These are phyloP conservation scores for Adiantum capillusveneris DNA, from an alignment of 75 land plant species.

Conservation along the genomic window DNA sequence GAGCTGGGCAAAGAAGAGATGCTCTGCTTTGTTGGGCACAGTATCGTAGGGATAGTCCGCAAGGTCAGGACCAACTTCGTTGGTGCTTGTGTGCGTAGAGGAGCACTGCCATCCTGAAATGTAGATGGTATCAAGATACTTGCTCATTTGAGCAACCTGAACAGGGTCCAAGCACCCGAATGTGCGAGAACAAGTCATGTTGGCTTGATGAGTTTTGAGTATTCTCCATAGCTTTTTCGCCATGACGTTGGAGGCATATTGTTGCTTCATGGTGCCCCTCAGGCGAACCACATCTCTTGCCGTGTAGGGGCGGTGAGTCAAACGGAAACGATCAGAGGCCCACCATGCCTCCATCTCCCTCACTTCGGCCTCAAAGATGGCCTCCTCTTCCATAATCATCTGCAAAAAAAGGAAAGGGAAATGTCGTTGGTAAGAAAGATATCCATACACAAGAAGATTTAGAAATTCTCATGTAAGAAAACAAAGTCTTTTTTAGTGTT, in stretches of 20 bases:
- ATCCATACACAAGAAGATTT: no score
- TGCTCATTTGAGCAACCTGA: conserved; percentile 91
- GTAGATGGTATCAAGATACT: conserved; percentile 75
- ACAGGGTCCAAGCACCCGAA: conserved; percentile 91
- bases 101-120: conserved; percentile 90
- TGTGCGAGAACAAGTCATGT: conserved; percentile 72
- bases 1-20: conserved; percentile 81
- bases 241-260: conserved; percentile 58
- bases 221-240: conserved; percentile 85
- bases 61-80: conserved; percentile 92
- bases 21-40: conserved; percentile 93
- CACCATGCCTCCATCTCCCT: conserved; percentile 83
- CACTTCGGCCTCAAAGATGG: conserved; percentile 65
- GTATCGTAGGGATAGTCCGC: conserved; percentile 98
- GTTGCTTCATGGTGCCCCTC: conserved; percentile 54
- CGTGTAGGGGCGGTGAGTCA: conserved; percentile 66
- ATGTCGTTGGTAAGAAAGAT: no score
- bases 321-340: conserved; percentile 62
- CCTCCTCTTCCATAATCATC: conserved; percentile 79
- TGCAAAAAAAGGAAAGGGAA: no score
- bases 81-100: conserved; percentile 76
- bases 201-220: conserved; percentile 69
- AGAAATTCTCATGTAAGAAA: no score
- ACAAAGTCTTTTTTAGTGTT: no score
- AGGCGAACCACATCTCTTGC: conserved; percentile 75